These are phyloP conservation scores for Avena eriantha DNA, from an alignment of 176 grass and related monocot genomes.

Conservation along the genomic window DNA sequence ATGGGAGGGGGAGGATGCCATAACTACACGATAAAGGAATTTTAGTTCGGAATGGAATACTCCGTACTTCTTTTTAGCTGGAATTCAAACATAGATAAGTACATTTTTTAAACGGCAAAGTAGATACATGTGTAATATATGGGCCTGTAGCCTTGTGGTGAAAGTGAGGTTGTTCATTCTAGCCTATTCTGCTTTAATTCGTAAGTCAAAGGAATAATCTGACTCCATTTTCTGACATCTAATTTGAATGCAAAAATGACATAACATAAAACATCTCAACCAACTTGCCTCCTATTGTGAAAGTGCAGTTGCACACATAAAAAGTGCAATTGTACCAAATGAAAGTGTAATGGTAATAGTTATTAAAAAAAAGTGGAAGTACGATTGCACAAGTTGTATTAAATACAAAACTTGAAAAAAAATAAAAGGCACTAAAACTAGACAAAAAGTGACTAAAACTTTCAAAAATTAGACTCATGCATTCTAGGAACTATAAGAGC, in stretches of 20 bases:
- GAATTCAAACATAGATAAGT: background rate
- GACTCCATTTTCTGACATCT: background rate
- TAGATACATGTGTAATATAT: background rate
- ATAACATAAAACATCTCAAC: background rate
- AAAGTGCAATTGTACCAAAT: background rate
- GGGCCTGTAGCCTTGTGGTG: background rate
- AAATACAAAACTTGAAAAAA: background rate
- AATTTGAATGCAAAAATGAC: background rate
- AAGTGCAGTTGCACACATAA: background rate
- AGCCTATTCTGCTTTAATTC: background rate
- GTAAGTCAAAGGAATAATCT: background rate
- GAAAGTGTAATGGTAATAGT: background rate
- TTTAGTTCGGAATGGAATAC: too few relatives aligned
- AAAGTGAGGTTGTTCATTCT: background rate
- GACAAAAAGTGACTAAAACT: background rate
- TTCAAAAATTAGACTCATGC: background rate
- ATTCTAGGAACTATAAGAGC: background rate
- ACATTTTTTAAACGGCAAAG: too few relatives aligned
- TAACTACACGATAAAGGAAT: background rate
- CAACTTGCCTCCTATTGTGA: background rate
- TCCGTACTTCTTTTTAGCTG: background rate
- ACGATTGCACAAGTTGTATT: background rate
- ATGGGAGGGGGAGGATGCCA: background rate
- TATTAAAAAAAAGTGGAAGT: background rate
- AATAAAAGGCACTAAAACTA: background rate